Evolutionary conservation across 352 stramenopile genomes (phyloP).

Genomic region (Globisporangium canariense): DNA sequence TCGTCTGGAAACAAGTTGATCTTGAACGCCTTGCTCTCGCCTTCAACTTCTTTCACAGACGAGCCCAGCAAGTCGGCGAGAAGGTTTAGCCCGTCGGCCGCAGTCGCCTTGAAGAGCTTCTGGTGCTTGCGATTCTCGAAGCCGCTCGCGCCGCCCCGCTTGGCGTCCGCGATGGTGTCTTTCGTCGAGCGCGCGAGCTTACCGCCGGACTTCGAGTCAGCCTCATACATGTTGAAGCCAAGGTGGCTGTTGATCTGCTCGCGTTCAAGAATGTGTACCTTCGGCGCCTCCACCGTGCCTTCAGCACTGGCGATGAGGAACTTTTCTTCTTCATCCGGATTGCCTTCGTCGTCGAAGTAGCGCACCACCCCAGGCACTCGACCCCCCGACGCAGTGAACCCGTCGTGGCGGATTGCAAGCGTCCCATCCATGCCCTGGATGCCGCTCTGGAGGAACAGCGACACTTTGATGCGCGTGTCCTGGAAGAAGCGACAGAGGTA

Average conservation of each 20-base stretch:
- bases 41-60: constrained; percentile 40
- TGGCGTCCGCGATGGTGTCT: constrained; percentile 63
- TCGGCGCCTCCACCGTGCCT: constrained; percentile 45
- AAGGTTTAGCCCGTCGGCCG: constrained; percentile 78
- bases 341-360: constrained; percentile 67
- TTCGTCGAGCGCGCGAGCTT: constrained; percentile 38
- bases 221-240: constrained; percentile 85
- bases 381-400: constrained; percentile 63
- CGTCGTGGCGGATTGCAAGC: constrained; percentile 71
- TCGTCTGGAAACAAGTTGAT: constrained; percentile 82
- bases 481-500: constrained; percentile 89
- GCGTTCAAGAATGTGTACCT: constrained; percentile 51
- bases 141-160: constrained; percentile 36
- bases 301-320: constrained; percentile 58
- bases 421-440: constrained; percentile 85
- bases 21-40: constrained; percentile 59
- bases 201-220: constrained; percentile 47
- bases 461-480: constrained; percentile 89
- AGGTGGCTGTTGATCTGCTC: constrained; percentile 55
- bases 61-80: constrained; percentile 78
- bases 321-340: constrained; percentile 60
- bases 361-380: constrained; percentile 61
- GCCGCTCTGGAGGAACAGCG: constrained; percentile 87
- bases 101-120: constrained; percentile 77
- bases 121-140: constrained; percentile 32